Conservation (phyloP, 2,329 filamentous ascomycete species). For the Penicillium psychrosexuale region DNA sequence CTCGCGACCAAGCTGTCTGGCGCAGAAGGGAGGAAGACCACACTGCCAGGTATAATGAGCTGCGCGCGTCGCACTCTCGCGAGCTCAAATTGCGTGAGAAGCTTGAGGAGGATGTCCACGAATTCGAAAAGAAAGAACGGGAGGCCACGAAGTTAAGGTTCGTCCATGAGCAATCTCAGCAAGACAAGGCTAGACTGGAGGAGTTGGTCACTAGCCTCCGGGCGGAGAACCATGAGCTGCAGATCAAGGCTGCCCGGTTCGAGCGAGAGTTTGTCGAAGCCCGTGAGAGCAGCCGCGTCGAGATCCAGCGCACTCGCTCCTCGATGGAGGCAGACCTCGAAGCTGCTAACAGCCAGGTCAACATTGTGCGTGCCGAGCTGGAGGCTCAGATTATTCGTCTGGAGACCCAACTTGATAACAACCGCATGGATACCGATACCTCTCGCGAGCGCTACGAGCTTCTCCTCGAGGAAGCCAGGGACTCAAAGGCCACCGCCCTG, state of each 20-base stretch:
- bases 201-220: slow-evolving; percentile 50
- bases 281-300: slow-evolving; percentile 71
- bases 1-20: slow-evolving; percentile 76
- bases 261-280: slow-evolving; percentile 83
- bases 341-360: slow-evolving; percentile 78
- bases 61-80: slow-evolving; percentile 60
- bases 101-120: slow-evolving; percentile 58
- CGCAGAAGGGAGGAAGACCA: slow-evolving; percentile 65
- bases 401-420: slow-evolving; percentile 71
- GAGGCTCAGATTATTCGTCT: slow-evolving; percentile 74
- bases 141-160: slow-evolving; percentile 75
- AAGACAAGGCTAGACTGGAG: slow-evolving; percentile 63
- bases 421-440: slow-evolving; percentile 75
- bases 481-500: slow-evolving; percentile 61
- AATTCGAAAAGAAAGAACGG: slow-evolving; percentile 68
- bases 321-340: slow-evolving; percentile 80
- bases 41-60: slow-evolving; percentile 51
- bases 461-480: slow-evolving; percentile 75
- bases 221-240: slow-evolving; percentile 64
- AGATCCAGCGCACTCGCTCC: slow-evolving; percentile 76
- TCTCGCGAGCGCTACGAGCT: slow-evolving; percentile 78
- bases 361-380: slow-evolving; percentile 74
- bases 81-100: slow-evolving; percentile 63
- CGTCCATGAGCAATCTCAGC: slow-evolving; percentile 64
- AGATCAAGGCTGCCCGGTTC: slow-evolving; percentile 65